Conservation (phyloP, 1,139 yeast species). For the Blastobotrys proliferans region DNA sequence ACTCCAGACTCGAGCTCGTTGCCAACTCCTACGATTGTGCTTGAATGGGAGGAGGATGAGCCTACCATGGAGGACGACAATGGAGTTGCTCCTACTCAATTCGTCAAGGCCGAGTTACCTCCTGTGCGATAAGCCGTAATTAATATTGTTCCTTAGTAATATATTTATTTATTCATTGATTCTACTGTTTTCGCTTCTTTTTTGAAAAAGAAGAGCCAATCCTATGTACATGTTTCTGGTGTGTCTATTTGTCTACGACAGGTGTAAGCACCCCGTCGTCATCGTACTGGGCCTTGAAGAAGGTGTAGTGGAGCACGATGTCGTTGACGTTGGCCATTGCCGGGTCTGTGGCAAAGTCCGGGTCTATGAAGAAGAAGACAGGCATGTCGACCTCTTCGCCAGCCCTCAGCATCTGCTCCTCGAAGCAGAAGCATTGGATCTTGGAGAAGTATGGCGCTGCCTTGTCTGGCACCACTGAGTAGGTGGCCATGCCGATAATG, state of each 20-base stretch:
- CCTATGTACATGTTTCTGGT: not conserved
- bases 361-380: constrained; percentile 95
- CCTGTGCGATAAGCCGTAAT: constrained; percentile 14
- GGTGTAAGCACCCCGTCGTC: constrained; percentile 29
- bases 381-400: constrained; percentile 99
- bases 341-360: constrained; percentile 95
- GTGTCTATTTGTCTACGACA: constrained; percentile 14
- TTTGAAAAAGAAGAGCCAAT: no score
- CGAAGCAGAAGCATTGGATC: constrained; percentile 97
- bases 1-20: constrained; percentile 9
- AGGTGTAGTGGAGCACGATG: constrained; percentile 85
- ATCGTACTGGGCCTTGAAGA: constrained; percentile 52
- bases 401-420: constrained; percentile 87
- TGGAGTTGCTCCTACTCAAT: constrained; percentile 12
- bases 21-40: constrained; percentile 28
- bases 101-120: constrained; percentile 24
- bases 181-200: no score
- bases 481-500: constrained; percentile 97
- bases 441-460: constrained; percentile 95
- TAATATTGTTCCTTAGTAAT: no score
- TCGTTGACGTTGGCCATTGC: constrained; percentile 88
- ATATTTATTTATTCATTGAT: no score
- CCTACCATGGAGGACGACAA: constrained; percentile 23
- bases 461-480: constrained; percentile 92
- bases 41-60: constrained; percentile 33